Percentiles rank a stretch among this genome's conserved stretches.
Evolutionary conservation across 75 land plant species (phyloP).

Genomic region (Pinus taeda): DNA sequence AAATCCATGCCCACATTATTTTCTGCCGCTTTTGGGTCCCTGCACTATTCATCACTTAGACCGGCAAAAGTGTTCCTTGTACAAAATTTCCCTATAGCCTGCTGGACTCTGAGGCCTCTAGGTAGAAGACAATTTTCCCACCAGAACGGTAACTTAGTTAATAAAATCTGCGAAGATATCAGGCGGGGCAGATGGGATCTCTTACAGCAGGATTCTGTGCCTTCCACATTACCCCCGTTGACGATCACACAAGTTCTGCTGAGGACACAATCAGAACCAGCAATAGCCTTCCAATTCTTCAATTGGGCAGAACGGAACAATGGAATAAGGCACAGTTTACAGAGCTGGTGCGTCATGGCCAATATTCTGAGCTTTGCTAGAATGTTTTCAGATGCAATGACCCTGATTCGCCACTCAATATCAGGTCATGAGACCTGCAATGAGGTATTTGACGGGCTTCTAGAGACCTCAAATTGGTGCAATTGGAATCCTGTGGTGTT

Average conservation of each 20-base stretch:
- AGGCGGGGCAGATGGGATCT: slow-evolving; percentile 1
- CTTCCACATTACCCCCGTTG: background rate
- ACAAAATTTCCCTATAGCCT: too few relatives aligned
- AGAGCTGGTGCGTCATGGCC: slow-evolving; percentile 28
- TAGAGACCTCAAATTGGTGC: slow-evolving; percentile 28
- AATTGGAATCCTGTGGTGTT: slow-evolving; percentile 44
- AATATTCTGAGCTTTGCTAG: slow-evolving; percentile 37
- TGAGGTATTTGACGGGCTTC: slow-evolving; percentile 16
- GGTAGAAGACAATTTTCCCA: too few relatives aligned
- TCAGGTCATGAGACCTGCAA: background rate
- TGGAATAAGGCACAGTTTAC: slow-evolving; percentile 10
- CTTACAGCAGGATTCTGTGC: background rate
- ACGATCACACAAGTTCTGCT: slow-evolving; percentile 42
- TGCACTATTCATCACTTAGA: too few relatives aligned
- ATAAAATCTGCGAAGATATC: background rate
- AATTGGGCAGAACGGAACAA: slow-evolving; percentile 24
- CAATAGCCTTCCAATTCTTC: slow-evolving; percentile 48
- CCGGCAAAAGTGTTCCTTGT: too few relatives aligned
- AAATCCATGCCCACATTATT: too few relatives aligned
- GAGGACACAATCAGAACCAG: slow-evolving; percentile 45
- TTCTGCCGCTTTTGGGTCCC: too few relatives aligned
- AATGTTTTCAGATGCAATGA: slow-evolving; percentile 23
- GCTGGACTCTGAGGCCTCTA: too few relatives aligned
- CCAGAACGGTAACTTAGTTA: too few relatives aligned
- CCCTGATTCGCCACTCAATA: slow-evolving; percentile 21